A percentile compares a stretch with the other conserved stretches of the same genome.
Evolutionary conservation across 2,329 filamentous ascomycete genomes (phyloP).

Genomic region (Diaporthe sp.): DNA sequence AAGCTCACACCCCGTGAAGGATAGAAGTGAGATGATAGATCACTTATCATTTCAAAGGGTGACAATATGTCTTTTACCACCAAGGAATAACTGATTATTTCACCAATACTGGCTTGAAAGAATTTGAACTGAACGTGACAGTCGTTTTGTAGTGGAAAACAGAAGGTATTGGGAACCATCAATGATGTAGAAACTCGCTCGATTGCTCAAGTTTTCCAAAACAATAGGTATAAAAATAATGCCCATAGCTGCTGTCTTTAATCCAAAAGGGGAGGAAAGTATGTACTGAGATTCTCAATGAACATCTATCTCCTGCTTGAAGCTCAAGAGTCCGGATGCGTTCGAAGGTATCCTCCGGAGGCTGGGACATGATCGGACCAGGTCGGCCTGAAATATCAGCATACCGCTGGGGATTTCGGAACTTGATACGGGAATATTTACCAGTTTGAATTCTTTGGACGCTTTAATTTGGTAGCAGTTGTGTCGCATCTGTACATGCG

Average conservation of each 20-base stretch:
- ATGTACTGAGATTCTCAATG: not conserved
- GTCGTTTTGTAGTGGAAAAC: not conserved
- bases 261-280: not conserved
- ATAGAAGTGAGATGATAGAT: not conserved
- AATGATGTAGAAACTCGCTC: not conserved
- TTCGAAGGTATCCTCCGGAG: slow-evolving; percentile 10
- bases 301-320: not conserved
- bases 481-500: slow-evolving; percentile 6
- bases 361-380: not conserved
- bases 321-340: not conserved
- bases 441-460: slow-evolving; percentile 16
- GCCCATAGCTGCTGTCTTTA: no score
- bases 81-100: rapidly evolving
- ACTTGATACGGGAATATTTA: not conserved
- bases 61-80: no score
- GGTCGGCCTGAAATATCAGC: not conserved
- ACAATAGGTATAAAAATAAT: not conserved
- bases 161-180: no score
- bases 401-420: no score
- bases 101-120: no score
- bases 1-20: not conserved
- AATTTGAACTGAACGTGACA: not conserved
- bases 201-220: not conserved
- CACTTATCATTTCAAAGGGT: not conserved
- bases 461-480: slow-evolving; percentile 22